Evolutionary conservation across 176 grass and related monocot species (phyloP).

Genomic region (Bolboschoenus planiculmis): DNA sequence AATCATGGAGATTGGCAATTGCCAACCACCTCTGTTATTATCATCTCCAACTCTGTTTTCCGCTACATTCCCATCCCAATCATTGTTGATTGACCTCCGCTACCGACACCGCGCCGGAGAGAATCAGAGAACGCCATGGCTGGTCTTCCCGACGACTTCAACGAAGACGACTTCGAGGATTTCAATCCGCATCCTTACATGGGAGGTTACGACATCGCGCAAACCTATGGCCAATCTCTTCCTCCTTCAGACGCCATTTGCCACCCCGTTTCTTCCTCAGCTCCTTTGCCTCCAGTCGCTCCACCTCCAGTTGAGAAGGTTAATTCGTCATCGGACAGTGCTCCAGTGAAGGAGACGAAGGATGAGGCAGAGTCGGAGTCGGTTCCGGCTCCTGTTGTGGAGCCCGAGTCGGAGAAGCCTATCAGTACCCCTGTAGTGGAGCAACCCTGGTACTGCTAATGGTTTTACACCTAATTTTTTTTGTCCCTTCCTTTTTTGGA

Average conservation of each 20-base stretch:
- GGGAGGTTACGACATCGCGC: constrained; percentile 75
- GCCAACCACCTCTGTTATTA: constrained; percentile 22
- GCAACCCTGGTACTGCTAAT: constrained; percentile 1
- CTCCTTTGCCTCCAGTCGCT: not conserved
- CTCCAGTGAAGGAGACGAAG: not conserved
- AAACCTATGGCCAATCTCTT: constrained; percentile 49
- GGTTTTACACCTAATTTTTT: not conserved
- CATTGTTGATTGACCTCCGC: not conserved
- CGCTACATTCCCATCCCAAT: not conserved
- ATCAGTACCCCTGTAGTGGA: not conserved
- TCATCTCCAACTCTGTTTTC: not conserved
- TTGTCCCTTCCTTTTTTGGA: not conserved
- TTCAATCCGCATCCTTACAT: constrained; percentile 84
- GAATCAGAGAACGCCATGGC: constrained; percentile 15
- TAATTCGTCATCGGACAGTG: not conserved
- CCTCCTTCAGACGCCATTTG: constrained; percentile 28
- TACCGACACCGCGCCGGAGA: not conserved
- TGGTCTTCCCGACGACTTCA: constrained; percentile 24
- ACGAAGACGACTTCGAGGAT: constrained; percentile 65
- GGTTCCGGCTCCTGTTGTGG: not conserved
- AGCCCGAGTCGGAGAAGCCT: not conserved
- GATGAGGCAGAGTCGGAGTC: not conserved
- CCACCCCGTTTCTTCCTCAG: constrained; percentile 30
- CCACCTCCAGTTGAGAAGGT: not conserved
- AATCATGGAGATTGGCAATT: constrained; percentile 12